Conservation (phyloP, 805 yeast species). For the Yarrowia deformans region DNA sequence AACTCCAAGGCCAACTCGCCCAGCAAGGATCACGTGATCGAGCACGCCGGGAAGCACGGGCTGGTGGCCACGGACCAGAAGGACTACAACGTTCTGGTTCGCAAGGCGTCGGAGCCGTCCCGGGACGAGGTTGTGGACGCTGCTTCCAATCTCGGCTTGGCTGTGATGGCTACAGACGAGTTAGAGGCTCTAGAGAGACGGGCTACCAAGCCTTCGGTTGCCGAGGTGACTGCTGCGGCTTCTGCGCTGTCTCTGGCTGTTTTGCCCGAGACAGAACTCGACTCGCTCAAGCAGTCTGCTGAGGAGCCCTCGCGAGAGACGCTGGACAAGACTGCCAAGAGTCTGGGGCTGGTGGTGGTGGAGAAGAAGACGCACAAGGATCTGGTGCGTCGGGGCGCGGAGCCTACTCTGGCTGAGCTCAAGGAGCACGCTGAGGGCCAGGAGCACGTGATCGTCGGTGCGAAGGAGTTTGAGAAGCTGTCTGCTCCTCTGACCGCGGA, state of each 20-base stretch:
- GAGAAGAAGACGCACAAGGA: constrained; percentile 42
- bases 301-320: neutral
- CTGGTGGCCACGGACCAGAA: constrained; percentile 37
- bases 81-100: constrained; percentile 43
- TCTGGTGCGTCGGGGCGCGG: neutral
- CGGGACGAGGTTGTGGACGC: constrained; percentile 38
- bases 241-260: neutral
- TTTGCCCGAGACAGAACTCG: neutral
- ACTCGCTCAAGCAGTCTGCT: neutral
- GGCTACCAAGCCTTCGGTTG: neutral
- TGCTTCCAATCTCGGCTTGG: constrained; percentile 43
- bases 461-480: constrained; percentile 49
- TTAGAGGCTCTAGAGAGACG: neutral
- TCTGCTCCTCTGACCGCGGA: constrained; percentile 43
- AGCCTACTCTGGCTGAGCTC: constrained; percentile 48
- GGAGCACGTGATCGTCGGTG: constrained; percentile 51
- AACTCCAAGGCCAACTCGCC: constrained; percentile 42
- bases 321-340: constrained; percentile 6
- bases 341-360: constrained; percentile 38
- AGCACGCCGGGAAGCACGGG: constrained; percentile 48
- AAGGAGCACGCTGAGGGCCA: constrained; percentile 48
- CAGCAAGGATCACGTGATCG: constrained; percentile 47
- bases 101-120: constrained; percentile 40
- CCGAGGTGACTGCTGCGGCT: neutral
- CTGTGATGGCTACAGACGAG: constrained; percentile 17